A percentile compares a stretch with the other conserved stretches of the same genome.
These are phyloP conservation scores for Trichomonascaceae sp. DNA, from an alignment of 1,139 yeast genomes.

Conservation along the genomic window DNA sequence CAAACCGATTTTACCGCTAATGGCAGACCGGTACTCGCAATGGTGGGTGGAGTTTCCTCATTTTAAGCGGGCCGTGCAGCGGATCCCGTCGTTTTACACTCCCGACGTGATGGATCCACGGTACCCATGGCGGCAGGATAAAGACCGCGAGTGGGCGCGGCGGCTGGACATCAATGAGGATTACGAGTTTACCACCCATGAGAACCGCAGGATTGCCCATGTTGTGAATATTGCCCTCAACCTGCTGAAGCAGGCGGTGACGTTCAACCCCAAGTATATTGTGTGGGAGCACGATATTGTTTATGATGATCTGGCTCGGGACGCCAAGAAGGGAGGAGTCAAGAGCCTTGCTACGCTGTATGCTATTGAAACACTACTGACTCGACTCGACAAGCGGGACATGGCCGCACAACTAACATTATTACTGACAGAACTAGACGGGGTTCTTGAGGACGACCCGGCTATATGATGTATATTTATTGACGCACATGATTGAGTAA, in stretches of 20 bases:
- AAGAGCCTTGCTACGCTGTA: not conserved
- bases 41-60: slow-evolving; percentile 32
- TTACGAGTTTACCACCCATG: slow-evolving; percentile 32
- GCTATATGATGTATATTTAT: too few species aligned
- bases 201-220: slow-evolving; percentile 23
- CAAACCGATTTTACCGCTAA: slow-evolving; percentile 42
- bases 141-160: slow-evolving; percentile 34
- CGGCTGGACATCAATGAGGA: slow-evolving; percentile 39
- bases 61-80: slow-evolving; percentile 28
- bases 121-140: slow-evolving; percentile 26
- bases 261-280: slow-evolving; percentile 7
- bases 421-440: not conserved
- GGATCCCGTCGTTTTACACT: slow-evolving; percentile 48
- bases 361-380: not conserved
- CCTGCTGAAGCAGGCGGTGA: slow-evolving; percentile 5
- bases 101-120: slow-evolving; percentile 33
- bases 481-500: too few species aligned
- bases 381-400: not conserved
- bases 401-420: not conserved
- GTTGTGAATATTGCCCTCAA: slow-evolving; percentile 16
- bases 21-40: slow-evolving; percentile 41
- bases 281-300: slow-evolving; percentile 14
- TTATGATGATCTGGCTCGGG: slow-evolving; percentile 6
- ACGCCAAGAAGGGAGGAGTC: not conserved
- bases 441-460: not conserved